phyloP scores from a whole-genome alignment of 495 filamentous ascomycete species.

The Emericellopsis terricola region DNA sequence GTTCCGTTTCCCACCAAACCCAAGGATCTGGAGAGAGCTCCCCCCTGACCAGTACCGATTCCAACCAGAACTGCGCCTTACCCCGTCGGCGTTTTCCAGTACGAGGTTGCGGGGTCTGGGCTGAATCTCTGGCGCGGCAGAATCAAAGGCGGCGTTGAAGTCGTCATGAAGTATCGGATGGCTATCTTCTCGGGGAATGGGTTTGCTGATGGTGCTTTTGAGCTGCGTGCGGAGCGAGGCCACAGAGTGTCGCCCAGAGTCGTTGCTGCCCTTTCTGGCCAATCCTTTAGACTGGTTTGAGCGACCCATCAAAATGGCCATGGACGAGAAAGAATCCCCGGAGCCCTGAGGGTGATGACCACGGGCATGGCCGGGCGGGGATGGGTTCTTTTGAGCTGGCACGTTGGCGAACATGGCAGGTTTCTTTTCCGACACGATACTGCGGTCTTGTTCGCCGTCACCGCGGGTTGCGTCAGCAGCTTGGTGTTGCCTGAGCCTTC shows the following conservation, averaged over 20 bases:
- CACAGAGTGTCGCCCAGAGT: conserved; percentile 19
- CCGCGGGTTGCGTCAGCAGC: too few species aligned
- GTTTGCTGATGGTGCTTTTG: conserved; percentile 34
- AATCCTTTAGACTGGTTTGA: conserved; percentile 19
- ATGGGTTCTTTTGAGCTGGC: conserved; percentile 25
- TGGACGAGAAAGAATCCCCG: conserved; percentile 31
- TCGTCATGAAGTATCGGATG: conserved; percentile 12
- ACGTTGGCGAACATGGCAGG: conserved; percentile 33
- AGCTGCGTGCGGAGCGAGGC: conserved; percentile 30
- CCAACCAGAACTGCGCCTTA: conserved; percentile 39
- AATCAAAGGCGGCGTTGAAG: conserved; percentile 21
- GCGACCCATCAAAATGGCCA: conserved; percentile 37
- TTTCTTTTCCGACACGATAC: conserved; percentile 27
- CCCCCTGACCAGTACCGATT: conserved; percentile 43
- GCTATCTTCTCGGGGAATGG: conserved; percentile 22
- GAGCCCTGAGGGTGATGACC: conserved; percentile 29
- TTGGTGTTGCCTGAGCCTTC: conserved; percentile 24
- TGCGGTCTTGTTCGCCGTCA: not conserved
- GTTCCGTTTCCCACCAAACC: conserved; percentile 25
- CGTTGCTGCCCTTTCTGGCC: conserved; percentile 32
- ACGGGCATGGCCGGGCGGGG: conserved; percentile 17
- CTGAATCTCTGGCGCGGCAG: conserved; percentile 15
- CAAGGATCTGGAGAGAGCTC: conserved; percentile 31
- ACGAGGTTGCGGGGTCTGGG: conserved; percentile 19
- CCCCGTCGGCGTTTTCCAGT: conserved; percentile 7